phyloP scores from a whole-genome alignment of 1,139 yeast species.

The Debaryomyces psychrophilus region DNA sequence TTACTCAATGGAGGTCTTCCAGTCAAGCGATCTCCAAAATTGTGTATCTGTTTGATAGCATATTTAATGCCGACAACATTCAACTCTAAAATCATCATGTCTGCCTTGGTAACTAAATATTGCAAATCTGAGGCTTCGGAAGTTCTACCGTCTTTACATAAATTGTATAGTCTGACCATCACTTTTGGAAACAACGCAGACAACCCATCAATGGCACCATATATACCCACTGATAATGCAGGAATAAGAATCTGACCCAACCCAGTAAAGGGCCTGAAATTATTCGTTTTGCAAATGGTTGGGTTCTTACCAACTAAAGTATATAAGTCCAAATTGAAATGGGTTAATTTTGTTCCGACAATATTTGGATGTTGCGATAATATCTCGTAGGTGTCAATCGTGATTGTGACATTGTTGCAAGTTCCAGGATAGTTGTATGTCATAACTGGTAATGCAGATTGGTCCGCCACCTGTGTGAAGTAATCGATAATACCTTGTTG shows the following conservation, averaged over 20 bases:
- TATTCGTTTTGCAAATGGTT: conserved; percentile 29
- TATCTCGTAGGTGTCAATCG: conserved; percentile 36
- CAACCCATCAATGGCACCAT: conserved; percentile 52
- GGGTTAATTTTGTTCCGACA: conserved; percentile 45
- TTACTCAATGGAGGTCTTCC: conserved; percentile 24
- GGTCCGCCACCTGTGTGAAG: conserved; percentile 32
- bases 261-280: conserved; percentile 47
- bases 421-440: conserved; percentile 39
- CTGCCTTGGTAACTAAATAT: conserved; percentile 40
- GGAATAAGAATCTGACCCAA: conserved; percentile 51
- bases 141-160: conserved; percentile 30
- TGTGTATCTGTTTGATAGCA: conserved; percentile 33
- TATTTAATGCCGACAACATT: conserved; percentile 50
- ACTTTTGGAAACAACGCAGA: conserved; percentile 45
- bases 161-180: conserved; percentile 37
- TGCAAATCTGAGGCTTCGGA: conserved; percentile 46
- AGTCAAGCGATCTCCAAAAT: conserved; percentile 21
- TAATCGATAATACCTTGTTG: conserved; percentile 38
- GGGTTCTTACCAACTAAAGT: conserved; percentile 36
- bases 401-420: conserved; percentile 40
- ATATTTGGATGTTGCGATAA: conserved; percentile 40
- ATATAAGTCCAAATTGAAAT: conserved; percentile 41
- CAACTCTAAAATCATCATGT: conserved; percentile 42
- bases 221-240: conserved; percentile 42
- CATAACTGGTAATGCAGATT: conserved; percentile 31